Base-by-base conservation (phyloP, 352 stramenopile species). In the Thraustochytrium sp. region DNA sequence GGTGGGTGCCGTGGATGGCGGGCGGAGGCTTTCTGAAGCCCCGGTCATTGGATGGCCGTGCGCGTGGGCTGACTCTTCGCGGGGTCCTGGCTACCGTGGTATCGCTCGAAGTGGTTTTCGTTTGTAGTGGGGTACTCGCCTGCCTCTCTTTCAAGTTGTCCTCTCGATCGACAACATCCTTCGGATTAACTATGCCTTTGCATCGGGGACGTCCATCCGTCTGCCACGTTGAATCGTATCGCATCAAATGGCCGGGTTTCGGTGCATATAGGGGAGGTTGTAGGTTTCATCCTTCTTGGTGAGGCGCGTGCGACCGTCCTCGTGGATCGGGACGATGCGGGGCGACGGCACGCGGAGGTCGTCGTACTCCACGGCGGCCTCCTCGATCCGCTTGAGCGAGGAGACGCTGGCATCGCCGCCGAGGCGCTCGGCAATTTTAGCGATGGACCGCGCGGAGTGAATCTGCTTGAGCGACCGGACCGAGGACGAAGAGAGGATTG, bases 241-340 rank as follows among this genome's bases (percentile, higher is more conserved):
- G 9, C 26, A n/a, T 84, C 44, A 84, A 2, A 84, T 56, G 13
- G 75, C 75, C 21, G 75, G 75, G 36, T 84, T 84, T 11, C 75
- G 29, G 3, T 84, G 75, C 55, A 84, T 73, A 29, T 84, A 84
- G 21, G 75, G 55, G 18, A 84, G 36, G 34, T 84, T 84, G 49
- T 84, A 80, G 13, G 61, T 84, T 36, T 76, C 75, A 13, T 59
- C 37, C 42, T 84, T 84, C 34, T 84, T 84, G 61, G 75, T 76
- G 26, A 84, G 36, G 23, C 75, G 23, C 2, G 36, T 84, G 2
- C 75, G 38, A 4, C 42, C 75, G 49, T 84, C 75, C 44, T 84
- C 75, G 29, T 84, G 61, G 49, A 84, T 75, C 13, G 9, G 16
- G 26, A 84, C 75, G 3, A 84, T 75, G n/a, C 61, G 42, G 13